Evolutionary conservation across 2,329 filamentous ascomycete species (phyloP).

Genomic region (Sporothrix pallida): DNA sequence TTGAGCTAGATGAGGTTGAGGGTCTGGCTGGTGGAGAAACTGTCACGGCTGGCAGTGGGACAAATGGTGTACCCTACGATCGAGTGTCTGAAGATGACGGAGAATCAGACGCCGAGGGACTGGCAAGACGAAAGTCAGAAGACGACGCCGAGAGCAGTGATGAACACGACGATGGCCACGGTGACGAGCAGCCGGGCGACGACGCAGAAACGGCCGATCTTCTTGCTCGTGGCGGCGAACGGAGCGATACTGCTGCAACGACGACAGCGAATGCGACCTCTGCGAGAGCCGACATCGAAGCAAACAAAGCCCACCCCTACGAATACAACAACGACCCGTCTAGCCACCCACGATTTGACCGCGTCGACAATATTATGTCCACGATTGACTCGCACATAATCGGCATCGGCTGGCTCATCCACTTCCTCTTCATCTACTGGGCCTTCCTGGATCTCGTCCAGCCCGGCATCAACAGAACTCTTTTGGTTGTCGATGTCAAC

Average conservation of each 20-base stretch:
- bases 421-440: constrained; percentile 29
- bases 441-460: constrained; percentile 35
- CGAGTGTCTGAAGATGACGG: background rate
- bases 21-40: background rate
- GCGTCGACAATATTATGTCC: background rate
- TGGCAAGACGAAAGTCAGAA: background rate
- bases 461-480: constrained; percentile 18
- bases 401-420: background rate
- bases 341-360: background rate
- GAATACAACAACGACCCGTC: constrained; percentile 30
- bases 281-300: background rate
- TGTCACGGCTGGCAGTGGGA: background rate
- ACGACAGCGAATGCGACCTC: background rate
- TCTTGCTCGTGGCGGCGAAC: background rate
- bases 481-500: constrained; percentile 29
- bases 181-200: background rate
- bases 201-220: constrained; percentile 7
- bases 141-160: background rate
- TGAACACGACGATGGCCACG: background rate
- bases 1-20: constrained; percentile 28
- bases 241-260: background rate
- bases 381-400: background rate
- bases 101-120: background rate
- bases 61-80: constrained; percentile 9
- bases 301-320: constrained; percentile 19